Conservation (phyloP, 768 basidiomycete genomes). For the Calocybe indica region DNA sequence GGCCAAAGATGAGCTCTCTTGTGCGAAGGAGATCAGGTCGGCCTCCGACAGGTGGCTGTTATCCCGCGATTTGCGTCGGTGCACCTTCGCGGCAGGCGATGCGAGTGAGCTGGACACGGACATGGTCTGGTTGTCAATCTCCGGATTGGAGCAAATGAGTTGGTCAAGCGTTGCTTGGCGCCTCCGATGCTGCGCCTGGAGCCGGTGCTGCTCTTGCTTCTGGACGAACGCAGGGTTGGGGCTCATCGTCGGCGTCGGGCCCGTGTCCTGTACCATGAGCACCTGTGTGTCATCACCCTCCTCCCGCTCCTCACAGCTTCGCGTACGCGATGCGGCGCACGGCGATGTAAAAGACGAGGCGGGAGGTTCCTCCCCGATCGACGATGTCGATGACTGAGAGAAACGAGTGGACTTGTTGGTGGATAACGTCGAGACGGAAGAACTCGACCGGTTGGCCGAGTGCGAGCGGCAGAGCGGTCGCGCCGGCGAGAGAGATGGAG, state of each 20-base stretch:
- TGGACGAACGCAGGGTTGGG: constrained; percentile 39
- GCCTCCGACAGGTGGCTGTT: neutral
- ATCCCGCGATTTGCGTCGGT: constrained; percentile 18
- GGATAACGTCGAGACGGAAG: constrained; percentile 10
- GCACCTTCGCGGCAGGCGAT: constrained; percentile 8
- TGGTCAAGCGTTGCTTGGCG: constrained; percentile 2
- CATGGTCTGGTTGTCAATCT: constrained; percentile 3
- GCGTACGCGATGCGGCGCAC: neutral
- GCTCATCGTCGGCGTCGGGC: constrained; percentile 41
- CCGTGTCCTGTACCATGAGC: constrained; percentile 43
- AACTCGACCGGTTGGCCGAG: constrained; percentile 7
- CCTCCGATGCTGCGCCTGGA: constrained; percentile 10
- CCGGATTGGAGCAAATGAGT: constrained; percentile 1
- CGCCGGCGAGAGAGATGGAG: constrained; percentile 1
- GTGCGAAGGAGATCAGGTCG: no score
- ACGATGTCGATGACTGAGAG: constrained; percentile 43
- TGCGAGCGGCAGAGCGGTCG: constrained; percentile 3
- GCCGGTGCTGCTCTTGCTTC: constrained; percentile 13
- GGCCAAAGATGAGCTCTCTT: neutral
- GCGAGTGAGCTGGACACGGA: constrained; percentile 5
- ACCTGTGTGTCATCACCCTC: constrained; percentile 21
- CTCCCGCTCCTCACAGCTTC: constrained; percentile 11
- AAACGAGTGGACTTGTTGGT: constrained; percentile 26
- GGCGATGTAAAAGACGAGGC: constrained; percentile 1
- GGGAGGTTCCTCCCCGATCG: constrained; percentile 28